Base-by-base conservation (phyloP, 371 early-diverging fungal species). In the Cokeromyces recurvatus region DNA sequence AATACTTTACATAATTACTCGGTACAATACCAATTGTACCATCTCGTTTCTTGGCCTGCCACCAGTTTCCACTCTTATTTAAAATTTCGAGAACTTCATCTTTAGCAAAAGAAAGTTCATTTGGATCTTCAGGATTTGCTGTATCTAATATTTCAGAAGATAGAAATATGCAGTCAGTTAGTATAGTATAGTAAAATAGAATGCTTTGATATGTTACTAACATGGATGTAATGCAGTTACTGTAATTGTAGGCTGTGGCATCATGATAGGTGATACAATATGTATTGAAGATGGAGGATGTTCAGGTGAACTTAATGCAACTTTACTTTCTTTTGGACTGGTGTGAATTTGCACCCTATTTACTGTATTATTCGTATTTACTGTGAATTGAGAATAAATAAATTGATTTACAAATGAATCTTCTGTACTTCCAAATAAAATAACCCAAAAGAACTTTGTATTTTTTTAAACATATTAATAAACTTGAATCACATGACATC, bases 31-130 rank as follows among this genome's bases (percentile, higher is more conserved):
- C 96, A n/a, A 85, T 57, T 1, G 78, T 62, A 7, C 92, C 92
- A 60, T 92, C 85, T 23, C 71, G 64, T 52, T 85, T 86, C 52
- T 81, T 82, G 37, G 90, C 95, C 65, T 92, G 89, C 96, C 96
- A 95, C 96, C 96, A 95, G 58, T 92, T 92, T 51, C 96, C 96
- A 59, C 85, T 83, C 54, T 79, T 86, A 63, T 94, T 92, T 19
- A 90, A 57, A 38, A 96, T 82, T 38, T 90, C 90, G 62, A 96
- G 57, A 3, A 82, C 54, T 47, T 95, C 94, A 44, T 85, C 89
- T 67, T 93, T 93, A 7, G 47, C 59, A 68, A 95, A 92, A 2
- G 86, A 82, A 6, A 96, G 58, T 64, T 96, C 97, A 54, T 89
- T 90, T 19, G 89, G 88, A 69, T 96, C 97, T 29, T 88, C 89